A percentile compares a stretch with the other conserved stretches of the same genome.
These are phyloP conservation scores for Cryptococcus sp. DNA, from an alignment of 1,284 basidiomycete species.

Conservation along the genomic window DNA sequence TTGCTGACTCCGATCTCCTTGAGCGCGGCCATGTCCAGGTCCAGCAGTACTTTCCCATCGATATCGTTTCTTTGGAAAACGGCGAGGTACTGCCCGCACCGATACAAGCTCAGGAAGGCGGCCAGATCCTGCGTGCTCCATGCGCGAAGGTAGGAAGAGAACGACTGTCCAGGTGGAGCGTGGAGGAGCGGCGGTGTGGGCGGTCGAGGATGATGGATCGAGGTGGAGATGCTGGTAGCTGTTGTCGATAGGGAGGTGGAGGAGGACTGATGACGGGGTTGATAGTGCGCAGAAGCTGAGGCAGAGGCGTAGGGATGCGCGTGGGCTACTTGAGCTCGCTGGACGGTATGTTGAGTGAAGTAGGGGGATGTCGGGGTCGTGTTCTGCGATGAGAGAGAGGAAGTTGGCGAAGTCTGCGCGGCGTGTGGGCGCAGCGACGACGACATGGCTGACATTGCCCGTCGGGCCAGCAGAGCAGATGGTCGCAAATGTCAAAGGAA, in stretches of 20 bases:
- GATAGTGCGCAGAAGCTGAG: neutral
- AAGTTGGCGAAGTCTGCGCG: constrained; percentile 22
- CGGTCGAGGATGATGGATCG: constrained; percentile 27
- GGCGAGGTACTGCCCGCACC: constrained; percentile 68
- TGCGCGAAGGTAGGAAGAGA: constrained; percentile 37
- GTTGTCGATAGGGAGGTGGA: constrained; percentile 14
- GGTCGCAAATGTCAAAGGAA: neutral
- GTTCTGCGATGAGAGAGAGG: constrained; percentile 26
- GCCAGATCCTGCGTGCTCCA: constrained; percentile 45
- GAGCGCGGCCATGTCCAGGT: constrained; percentile 79
- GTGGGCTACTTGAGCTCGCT: neutral
- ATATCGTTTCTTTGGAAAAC: constrained; percentile 83
- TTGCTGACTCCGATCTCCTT: constrained; percentile 85
- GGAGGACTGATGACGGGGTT: constrained; percentile 15
- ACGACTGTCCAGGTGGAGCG: constrained; percentile 28
- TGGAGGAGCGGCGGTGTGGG: constrained; percentile 40
- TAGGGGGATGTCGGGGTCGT: constrained; percentile 37
- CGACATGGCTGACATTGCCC: neutral
- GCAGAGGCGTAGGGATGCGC: constrained; percentile 15
- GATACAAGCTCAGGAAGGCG: constrained; percentile 50
- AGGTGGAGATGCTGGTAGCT: constrained; percentile 3
- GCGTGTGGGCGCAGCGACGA: constrained; percentile 15
- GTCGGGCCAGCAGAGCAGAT: neutral
- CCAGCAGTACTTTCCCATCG: constrained; percentile 80
- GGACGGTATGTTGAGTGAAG: constrained; percentile 17